Conservation (phyloP, 805 yeast species). For the Pichia eremophila region DNA sequence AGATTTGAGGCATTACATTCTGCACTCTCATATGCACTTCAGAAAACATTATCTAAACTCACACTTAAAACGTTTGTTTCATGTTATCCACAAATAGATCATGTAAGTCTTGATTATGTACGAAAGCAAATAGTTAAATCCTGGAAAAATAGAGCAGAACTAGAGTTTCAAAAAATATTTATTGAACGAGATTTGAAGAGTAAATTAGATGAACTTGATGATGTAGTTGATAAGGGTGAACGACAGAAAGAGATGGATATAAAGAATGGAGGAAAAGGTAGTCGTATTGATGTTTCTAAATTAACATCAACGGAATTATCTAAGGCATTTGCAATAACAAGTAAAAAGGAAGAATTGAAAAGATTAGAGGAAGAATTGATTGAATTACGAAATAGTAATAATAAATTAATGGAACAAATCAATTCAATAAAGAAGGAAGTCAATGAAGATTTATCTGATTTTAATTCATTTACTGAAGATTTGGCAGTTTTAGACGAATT, state of each 20-base stretch:
- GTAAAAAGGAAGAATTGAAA: constrained; percentile 6
- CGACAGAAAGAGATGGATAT: neutral
- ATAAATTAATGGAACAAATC: constrained; percentile 7
- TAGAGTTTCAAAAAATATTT: constrained; percentile 40
- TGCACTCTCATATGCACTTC: constrained; percentile 28
- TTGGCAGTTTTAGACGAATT: constrained; percentile 12
- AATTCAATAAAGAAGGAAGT: constrained; percentile 6
- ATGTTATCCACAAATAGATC: constrained; percentile 41
- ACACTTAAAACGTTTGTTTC: constrained; percentile 33
- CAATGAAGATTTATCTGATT: constrained; percentile 4
- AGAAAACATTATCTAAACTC: constrained; percentile 37
- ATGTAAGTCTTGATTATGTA: constrained; percentile 32
- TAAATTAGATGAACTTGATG: constrained; percentile 40
- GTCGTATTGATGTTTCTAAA: constrained; percentile 8
- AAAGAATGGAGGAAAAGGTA: neutral
- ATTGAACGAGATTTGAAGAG: constrained; percentile 33
- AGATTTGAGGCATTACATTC: constrained; percentile 26
- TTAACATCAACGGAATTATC: constrained; percentile 15
- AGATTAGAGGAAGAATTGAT: constrained; percentile 2
- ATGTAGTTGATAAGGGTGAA: constrained; percentile 33
- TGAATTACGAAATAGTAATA: constrained; percentile 1
- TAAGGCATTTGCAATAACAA: constrained; percentile 10
- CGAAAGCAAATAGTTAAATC: constrained; percentile 35
- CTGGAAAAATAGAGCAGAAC: constrained; percentile 33
- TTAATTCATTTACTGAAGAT: constrained; percentile 7